Conservation (phyloP, 1,139 yeast species). For the Geotrichum citri-aurantii region DNA sequence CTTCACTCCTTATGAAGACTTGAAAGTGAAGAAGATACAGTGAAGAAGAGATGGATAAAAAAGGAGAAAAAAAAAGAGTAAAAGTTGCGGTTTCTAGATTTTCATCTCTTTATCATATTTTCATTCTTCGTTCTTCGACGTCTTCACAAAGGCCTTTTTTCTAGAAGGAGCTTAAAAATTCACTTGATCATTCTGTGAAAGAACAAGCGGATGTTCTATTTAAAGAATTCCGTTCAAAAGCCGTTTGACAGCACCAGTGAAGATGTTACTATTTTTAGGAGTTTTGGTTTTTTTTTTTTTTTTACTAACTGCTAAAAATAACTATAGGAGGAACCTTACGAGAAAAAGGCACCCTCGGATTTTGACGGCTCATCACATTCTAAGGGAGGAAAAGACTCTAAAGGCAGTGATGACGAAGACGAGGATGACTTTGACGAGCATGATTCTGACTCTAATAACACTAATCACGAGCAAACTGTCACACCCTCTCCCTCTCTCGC, state of each 20-base stretch:
- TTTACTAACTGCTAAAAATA: conserved; percentile 13
- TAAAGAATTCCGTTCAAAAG: neutral
- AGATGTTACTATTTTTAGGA: conserved; percentile 10
- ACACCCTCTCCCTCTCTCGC: conserved; percentile 8
- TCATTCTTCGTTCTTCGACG: neutral
- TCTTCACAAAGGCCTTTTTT: neutral
- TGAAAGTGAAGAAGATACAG: neutral
- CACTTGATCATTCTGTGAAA: neutral
- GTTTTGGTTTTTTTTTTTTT: neutral
- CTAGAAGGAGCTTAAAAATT: neutral
- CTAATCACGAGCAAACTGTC: neutral
- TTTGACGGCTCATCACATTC: conserved; percentile 23
- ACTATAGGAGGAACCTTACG: conserved; percentile 31
- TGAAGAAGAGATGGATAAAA: neutral
- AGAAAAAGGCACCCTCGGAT: conserved; percentile 30
- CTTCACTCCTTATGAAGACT: neutral
- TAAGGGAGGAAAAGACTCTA: conserved; percentile 17
- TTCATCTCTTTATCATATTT: neutral
- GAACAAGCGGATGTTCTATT: neutral
- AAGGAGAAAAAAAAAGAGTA: too few relatives aligned
- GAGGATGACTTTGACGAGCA: conserved; percentile 21
- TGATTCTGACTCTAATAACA: conserved; percentile 4
- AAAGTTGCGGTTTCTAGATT: neutral
- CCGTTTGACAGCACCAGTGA: neutral
- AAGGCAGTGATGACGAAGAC: conserved; percentile 24